phyloP scores from a whole-genome alignment of 306 rosid genomes.

The Morella rubra region DNA sequence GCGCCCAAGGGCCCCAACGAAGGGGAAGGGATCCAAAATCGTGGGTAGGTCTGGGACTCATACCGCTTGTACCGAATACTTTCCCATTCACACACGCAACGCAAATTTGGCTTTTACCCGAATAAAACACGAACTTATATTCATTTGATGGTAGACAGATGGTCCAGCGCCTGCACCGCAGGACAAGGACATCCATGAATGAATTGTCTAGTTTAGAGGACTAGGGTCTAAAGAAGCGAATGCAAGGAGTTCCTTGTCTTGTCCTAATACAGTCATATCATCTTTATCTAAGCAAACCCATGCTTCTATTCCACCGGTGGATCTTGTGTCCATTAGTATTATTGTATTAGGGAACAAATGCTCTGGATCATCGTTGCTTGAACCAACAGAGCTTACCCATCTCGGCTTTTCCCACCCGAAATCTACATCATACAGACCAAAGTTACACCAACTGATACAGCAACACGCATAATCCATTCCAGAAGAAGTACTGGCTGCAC shows the following conservation, averaged over 20 bases:
- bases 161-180: too few relatives aligned
- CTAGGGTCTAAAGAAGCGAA: constrained; percentile 23
- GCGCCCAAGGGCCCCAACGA: too few relatives aligned
- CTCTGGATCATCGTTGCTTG: neutral
- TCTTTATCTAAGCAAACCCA: constrained; percentile 16
- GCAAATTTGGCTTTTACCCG: too few relatives aligned
- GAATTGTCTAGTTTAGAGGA: neutral
- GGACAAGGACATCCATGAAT: too few relatives aligned
- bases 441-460: constrained; percentile 14
- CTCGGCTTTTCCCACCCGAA: constrained; percentile 27
- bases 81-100: too few relatives aligned
- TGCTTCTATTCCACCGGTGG: constrained; percentile 11
- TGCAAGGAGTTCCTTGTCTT: constrained; percentile 14
- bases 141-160: too few relatives aligned
- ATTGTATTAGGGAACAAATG: neutral
- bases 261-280: neutral
- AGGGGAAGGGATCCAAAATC: too few relatives aligned
- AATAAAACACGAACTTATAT: too few relatives aligned
- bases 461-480: constrained; percentile 10
- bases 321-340: constrained; percentile 4
- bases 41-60: too few relatives aligned
- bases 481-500: neutral
- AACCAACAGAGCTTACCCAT: constrained; percentile 1
- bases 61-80: too few relatives aligned
- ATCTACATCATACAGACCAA: constrained; percentile 10